Conservation (phyloP, 768 basidiomycete genomes). For the Suillus bovinus region DNA sequence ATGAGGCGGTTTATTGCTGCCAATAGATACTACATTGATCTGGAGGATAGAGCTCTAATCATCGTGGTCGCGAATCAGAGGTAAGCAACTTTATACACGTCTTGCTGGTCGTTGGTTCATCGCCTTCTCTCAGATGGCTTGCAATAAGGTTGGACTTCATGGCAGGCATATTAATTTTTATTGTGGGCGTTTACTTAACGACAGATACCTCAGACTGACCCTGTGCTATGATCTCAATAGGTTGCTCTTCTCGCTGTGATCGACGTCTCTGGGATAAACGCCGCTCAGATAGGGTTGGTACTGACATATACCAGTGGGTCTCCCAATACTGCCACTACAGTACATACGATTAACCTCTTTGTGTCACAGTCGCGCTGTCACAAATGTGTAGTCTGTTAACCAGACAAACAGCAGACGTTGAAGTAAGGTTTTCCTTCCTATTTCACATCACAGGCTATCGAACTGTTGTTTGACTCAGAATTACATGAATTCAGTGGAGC, state of each 20-base stretch:
- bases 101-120: not conserved
- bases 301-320: slow-evolving; percentile 61
- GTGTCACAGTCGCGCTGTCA: slow-evolving; percentile 44
- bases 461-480: slow-evolving; percentile 40
- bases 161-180: slow-evolving; percentile 58
- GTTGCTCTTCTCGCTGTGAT: slow-evolving; percentile 67
- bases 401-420: slow-evolving; percentile 64
- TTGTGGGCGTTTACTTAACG: slow-evolving; percentile 36
- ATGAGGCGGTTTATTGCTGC: slow-evolving; percentile 59
- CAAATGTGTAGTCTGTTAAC: slow-evolving; percentile 56
- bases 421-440: slow-evolving; percentile 37
- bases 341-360: not conserved
- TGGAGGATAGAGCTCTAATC: slow-evolving; percentile 72
- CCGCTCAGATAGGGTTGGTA: slow-evolving; percentile 71
- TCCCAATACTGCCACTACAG: not conserved
- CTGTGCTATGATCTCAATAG: slow-evolving; percentile 27
- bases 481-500: slow-evolving; percentile 67
- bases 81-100: slow-evolving; percentile 24
- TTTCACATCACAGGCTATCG: not conserved
- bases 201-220: not conserved
- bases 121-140: slow-evolving; percentile 52
- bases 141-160: slow-evolving; percentile 71
- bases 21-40: slow-evolving; percentile 67
- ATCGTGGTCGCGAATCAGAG: slow-evolving; percentile 69
- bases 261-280: slow-evolving; percentile 54